Percentiles rank a stretch among this genome's conserved stretches.
phyloP scores from a whole-genome alignment of 2,329 filamentous ascomycete species.

The Trichoderma atrobrunneum region DNA sequence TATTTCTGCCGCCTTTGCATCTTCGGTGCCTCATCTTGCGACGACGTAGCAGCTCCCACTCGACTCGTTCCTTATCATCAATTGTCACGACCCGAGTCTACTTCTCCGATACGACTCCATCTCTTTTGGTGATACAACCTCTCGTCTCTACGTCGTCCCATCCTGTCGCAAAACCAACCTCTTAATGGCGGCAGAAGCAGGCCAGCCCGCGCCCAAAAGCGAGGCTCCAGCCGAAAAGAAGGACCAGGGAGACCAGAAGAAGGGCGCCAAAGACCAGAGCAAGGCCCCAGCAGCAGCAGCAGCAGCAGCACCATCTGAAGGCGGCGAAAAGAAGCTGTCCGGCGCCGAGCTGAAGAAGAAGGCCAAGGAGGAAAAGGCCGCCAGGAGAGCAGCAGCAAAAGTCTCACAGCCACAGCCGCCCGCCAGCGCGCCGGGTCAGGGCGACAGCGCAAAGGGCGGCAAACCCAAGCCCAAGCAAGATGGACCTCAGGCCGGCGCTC shows the following conservation, averaged over 20 bases:
- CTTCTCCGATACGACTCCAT: background rate
- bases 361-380: conserved; percentile 88
- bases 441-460: conserved; percentile 38
- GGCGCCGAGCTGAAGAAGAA: conserved; percentile 82
- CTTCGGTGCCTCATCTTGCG: background rate
- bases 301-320: conserved; percentile 3
- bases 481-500: conserved; percentile 30
- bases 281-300: conserved; percentile 17
- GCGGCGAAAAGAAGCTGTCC: conserved; percentile 57
- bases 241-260: conserved; percentile 14
- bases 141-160: background rate
- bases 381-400: conserved; percentile 72
- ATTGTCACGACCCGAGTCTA: background rate
- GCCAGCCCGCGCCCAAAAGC: conserved; percentile 30
- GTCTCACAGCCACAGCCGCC: conserved; percentile 47
- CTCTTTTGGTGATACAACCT: background rate
- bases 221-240: conserved; percentile 26
- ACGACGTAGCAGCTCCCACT: background rate
- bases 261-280: conserved; percentile 13
- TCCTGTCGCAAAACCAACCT: background rate
- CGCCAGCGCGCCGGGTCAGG: conserved; percentile 38
- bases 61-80: background rate
- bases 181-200: conserved; percentile 35
- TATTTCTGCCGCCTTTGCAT: background rate
- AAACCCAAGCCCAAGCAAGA: conserved; percentile 50